phyloP scores from a whole-genome alignment of 176 grass and related monocot species.

The Poa annua region DNA sequence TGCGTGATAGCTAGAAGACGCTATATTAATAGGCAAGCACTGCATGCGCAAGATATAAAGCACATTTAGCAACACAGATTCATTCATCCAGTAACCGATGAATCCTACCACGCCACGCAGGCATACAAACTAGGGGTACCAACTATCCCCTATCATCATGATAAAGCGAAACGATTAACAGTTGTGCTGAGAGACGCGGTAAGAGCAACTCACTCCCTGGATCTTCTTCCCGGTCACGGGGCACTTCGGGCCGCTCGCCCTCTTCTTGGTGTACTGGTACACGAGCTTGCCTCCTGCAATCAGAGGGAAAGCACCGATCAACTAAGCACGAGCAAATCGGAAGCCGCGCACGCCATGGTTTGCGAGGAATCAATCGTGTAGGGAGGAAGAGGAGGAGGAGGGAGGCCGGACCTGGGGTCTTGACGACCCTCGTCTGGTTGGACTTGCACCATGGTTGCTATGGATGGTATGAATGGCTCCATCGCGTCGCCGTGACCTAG shows the following conservation, averaged over 20 bases:
- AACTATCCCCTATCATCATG: background rate
- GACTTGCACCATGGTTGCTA: too few species aligned
- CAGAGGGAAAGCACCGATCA: background rate
- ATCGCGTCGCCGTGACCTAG: slow-evolving; percentile 23
- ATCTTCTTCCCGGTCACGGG: slow-evolving; percentile 95
- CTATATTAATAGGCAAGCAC: background rate
- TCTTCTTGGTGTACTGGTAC: slow-evolving; percentile 96
- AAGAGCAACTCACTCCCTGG: slow-evolving; percentile 72
- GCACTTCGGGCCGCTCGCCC: slow-evolving; percentile 91
- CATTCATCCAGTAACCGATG: background rate
- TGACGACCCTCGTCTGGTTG: slow-evolving; percentile 94
- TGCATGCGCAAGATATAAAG: background rate
- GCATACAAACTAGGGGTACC: background rate
- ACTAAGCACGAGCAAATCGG: background rate
- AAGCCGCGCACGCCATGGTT: background rate
- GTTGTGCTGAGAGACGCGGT: background rate
- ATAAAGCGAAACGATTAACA: slow-evolving; percentile 1
- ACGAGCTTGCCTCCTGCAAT: slow-evolving; percentile 80
- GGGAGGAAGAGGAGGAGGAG: background rate
- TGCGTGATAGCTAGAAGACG: background rate
- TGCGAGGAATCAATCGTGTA: background rate
- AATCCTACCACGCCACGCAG: background rate
- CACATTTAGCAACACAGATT: slow-evolving; percentile 10
- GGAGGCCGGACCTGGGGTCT: slow-evolving; percentile 71
- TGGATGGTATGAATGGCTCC: too few species aligned